Percentiles rank a stretch among this genome's conserved stretches.
phyloP scores from a whole-genome alignment of 768 basidiomycete genomes.

The Auriscalpium vulgare region DNA sequence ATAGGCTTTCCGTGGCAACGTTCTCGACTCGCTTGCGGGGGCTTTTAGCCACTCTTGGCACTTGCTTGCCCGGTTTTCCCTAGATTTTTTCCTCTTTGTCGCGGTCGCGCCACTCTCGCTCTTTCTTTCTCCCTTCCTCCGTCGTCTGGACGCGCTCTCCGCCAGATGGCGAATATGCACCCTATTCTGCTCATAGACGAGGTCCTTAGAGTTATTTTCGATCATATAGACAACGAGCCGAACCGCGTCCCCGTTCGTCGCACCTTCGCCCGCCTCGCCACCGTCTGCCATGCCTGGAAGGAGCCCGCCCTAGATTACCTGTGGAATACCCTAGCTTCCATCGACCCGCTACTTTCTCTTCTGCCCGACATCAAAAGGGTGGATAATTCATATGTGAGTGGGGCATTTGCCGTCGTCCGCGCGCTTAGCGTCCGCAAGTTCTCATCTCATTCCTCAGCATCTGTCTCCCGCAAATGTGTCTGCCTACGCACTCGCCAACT shows the following conservation, averaged over 20 bases:
- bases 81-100: background rate
- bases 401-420: background rate
- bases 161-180: constrained; percentile 7
- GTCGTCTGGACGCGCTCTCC: background rate
- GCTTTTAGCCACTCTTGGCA: no score
- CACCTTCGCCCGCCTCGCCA: constrained; percentile 11
- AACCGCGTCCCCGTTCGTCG: constrained; percentile 3
- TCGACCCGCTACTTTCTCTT: constrained; percentile 14
- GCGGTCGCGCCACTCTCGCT: background rate
- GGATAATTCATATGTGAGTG: background rate
- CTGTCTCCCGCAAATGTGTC: background rate
- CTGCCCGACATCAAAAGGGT: constrained; percentile 7
- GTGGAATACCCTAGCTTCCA: constrained; percentile 11
- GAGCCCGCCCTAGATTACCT: constrained; percentile 14
- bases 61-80: background rate
- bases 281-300: constrained; percentile 15
- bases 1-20: background rate
- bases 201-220: constrained; percentile 13
- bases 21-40: no score
- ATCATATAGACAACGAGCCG: constrained; percentile 7
- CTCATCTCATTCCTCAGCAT: background rate
- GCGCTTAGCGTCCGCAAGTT: background rate
- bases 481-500: constrained; percentile 2
- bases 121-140: background rate
- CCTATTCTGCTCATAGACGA: constrained; percentile 15